Conservation (phyloP, 352 stramenopile species). For the Globisporangium nagaii region DNA sequence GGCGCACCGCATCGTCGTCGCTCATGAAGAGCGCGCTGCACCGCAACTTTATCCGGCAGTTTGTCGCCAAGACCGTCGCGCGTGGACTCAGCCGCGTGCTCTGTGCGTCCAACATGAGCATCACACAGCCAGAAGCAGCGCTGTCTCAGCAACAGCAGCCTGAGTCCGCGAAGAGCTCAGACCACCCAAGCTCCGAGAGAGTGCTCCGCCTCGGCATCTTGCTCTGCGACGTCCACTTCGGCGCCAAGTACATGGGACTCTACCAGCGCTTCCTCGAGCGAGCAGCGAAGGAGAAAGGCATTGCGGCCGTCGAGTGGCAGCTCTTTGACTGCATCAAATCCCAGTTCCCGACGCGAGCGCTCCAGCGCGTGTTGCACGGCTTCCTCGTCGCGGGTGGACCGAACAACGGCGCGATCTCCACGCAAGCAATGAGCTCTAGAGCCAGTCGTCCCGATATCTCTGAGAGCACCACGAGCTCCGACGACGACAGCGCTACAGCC, state of each 20-base stretch:
- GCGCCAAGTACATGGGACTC: constrained; percentile 27
- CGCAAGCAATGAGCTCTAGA: background rate
- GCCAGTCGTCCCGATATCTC: background rate
- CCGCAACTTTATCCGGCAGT: constrained; percentile 23
- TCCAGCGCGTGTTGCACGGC: constrained; percentile 19
- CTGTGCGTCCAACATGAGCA: constrained; percentile 28
- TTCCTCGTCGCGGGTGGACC: constrained; percentile 32
- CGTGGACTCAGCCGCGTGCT: constrained; percentile 27
- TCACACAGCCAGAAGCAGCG: background rate
- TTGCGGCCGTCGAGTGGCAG: constrained; percentile 23
- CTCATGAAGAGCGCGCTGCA: constrained; percentile 12
- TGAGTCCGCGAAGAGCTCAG: background rate
- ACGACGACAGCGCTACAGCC: background rate
- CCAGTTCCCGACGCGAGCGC: constrained; percentile 23
- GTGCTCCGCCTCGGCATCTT: constrained; percentile 28
- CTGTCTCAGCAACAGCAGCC: constrained; percentile 3
- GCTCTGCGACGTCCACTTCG: constrained; percentile 37
- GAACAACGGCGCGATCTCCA: constrained; percentile 8
- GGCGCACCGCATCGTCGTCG: background rate
- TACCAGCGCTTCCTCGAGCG: constrained; percentile 34
- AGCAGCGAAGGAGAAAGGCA: constrained; percentile 14
- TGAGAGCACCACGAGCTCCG: constrained; percentile 1
- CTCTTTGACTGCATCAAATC: constrained; percentile 35
- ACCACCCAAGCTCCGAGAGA: background rate
- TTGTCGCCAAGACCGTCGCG: constrained; percentile 23